These are phyloP conservation scores for Hypoxylon sp. DNA, from an alignment of 2,329 filamentous ascomycete species.

Conservation along the genomic window DNA sequence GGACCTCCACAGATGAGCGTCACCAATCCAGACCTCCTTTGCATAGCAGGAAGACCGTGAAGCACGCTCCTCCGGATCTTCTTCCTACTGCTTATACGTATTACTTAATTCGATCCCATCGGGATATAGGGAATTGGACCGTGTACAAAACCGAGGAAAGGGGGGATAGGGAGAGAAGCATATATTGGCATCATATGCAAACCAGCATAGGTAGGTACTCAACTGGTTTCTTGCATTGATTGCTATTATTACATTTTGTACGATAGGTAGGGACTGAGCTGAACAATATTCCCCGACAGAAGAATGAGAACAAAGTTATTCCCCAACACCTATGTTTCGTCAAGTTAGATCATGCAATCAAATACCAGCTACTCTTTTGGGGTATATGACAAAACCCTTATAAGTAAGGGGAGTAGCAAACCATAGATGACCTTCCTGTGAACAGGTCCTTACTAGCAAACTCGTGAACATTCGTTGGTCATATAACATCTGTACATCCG, in stretches of 20 bases:
- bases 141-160: no score
- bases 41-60: no score
- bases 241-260: constrained; percentile 21
- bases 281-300: background rate
- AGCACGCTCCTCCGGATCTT: no score
- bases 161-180: background rate
- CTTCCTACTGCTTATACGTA: no score
- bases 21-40: no score
- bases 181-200: constrained; percentile 8
- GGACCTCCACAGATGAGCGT: background rate
- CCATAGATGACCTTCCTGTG: constrained; percentile 4
- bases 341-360: constrained; percentile 15
- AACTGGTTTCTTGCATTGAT: constrained; percentile 18
- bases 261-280: no score
- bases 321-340: constrained; percentile 6
- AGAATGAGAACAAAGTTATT: constrained; percentile 6
- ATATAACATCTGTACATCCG: constrained; percentile 3
- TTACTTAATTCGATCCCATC: no score
- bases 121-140: no score
- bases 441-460: no score
- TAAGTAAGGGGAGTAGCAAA: no score
- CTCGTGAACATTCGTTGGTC: constrained; percentile 7
- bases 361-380: no score
- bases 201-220: constrained; percentile 8
- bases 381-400: no score